Percentiles rank a stretch among this genome's conserved stretches.
These are phyloP conservation scores for Fistulifera solaris DNA, from an alignment of 108 stramenopile genomes.

Conservation along the genomic window DNA sequence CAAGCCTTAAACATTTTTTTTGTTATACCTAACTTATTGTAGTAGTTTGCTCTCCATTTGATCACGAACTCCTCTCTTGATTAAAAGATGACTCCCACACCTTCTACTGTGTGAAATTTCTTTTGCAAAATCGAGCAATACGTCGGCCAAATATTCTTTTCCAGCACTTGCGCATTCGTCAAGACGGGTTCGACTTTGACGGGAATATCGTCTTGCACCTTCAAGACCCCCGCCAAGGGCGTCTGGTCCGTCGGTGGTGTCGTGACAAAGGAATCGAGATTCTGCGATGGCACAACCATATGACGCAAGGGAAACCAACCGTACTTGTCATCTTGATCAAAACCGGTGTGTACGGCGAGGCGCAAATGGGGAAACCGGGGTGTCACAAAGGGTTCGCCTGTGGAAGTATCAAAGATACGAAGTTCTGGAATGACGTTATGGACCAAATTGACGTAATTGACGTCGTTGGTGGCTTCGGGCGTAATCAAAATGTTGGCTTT, in stretches of 20 bases:
- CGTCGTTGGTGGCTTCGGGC: constrained; percentile 76
- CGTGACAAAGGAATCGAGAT: constrained; percentile 20
- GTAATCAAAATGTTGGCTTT: constrained; percentile 74
- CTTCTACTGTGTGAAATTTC: constrained; percentile 71
- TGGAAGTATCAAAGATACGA: constrained; percentile 65
- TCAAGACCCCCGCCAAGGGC: constrained; percentile 62
- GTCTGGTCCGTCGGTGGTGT: constrained; percentile 32
- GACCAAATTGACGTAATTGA: constrained; percentile 65
- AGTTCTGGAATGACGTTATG: constrained; percentile 72
- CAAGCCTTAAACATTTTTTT: no score
- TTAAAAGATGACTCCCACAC: constrained; percentile 80
- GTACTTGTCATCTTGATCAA: constrained; percentile 69
- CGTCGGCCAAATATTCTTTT: constrained; percentile 52
- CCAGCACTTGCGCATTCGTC: constrained; percentile 68
- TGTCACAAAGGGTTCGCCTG: constrained; percentile 73
- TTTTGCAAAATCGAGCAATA: constrained; percentile 61
- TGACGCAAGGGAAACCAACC: constrained; percentile 68
- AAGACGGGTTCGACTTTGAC: constrained; percentile 47
- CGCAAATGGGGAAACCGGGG: constrained; percentile 81
- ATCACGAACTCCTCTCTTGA: no score
- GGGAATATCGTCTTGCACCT: constrained; percentile 49
- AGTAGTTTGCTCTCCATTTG: no score
- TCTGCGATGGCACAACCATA: constrained; percentile 55
- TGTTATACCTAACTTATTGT: no score
- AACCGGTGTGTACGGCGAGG: constrained; percentile 81